Base-by-base conservation (phyloP, 306 rosid species). In the Boehmeria nivea region DNA sequence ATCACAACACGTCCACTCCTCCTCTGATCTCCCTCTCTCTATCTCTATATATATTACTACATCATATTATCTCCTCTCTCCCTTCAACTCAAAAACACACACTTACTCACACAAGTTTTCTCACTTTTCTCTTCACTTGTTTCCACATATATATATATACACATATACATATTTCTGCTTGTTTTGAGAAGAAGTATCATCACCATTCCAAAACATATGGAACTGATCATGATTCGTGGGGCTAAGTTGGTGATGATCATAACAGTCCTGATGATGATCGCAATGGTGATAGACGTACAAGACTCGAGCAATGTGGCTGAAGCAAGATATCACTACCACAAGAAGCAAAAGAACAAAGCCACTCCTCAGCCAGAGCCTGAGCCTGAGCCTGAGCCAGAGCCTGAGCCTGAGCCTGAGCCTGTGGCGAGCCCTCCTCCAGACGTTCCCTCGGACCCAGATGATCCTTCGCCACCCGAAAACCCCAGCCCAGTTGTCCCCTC, bases 311-410 rank as follows among this genome's bases (percentile, higher is more conserved):
- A 70, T 69, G 95, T 87, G 48, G 76, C 21, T 45, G 54, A 83
- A 65, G 99, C 89, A 79, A 85, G 99, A 65, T 56, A 67, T 57
- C 95, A 83, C 63, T 18, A 65, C 74, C 95, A 79, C 82, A 85
- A 64, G 70, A 76, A 59, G 45, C 71, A 64, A 14, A 78, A 74
- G 59, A 60, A 24, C 60, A 43, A 40, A 40, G 6, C 45, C 1
- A 5, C 45, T 11, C 45, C 45, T 5, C 45, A 8, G 0, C 45
- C 45, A 14, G 15, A 0, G 17, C 45, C 45, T 14, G 38, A 33
- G 38, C 38, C 38, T 11, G 38, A 33, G 7, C 7, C 38, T 11
- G 38, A 33, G 38, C 38, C 5, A 33, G 38, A 11, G 11, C 38
- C 38, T 4, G 38, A 5, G 38, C 11, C 38, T 33, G 38, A 33